phyloP scores from a whole-genome alignment of 768 basidiomycete genomes.

The Hirschioporus abietinus region DNA sequence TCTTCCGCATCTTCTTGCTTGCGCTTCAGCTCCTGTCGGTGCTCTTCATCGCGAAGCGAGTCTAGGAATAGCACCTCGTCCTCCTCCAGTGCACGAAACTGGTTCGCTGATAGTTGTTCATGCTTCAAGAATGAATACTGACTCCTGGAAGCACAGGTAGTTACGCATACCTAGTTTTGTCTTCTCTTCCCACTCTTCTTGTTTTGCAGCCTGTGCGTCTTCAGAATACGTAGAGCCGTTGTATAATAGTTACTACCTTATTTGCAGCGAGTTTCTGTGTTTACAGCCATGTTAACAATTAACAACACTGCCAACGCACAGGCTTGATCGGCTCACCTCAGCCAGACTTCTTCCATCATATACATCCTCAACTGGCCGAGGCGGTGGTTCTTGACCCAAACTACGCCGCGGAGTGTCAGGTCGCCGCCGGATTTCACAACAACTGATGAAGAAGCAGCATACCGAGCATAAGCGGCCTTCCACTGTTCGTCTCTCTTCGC shows the following conservation, averaged over 20 bases:
- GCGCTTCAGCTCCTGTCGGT: slow-evolving; percentile 70
- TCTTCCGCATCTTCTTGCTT: slow-evolving; percentile 76
- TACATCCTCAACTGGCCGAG: slow-evolving; percentile 65
- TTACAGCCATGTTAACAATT: neutral
- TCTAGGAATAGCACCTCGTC: slow-evolving; percentile 89
- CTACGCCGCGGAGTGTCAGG: slow-evolving; percentile 29
- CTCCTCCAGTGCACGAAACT: slow-evolving; percentile 85
- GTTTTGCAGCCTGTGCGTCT: slow-evolving; percentile 64
- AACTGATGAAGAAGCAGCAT: slow-evolving; percentile 5
- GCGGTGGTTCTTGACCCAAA: slow-evolving; percentile 81
- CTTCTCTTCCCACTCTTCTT: slow-evolving; percentile 92
- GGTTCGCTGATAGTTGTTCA: slow-evolving; percentile 52
- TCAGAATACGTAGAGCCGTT: slow-evolving; percentile 16
- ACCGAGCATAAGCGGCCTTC: slow-evolving; percentile 88
- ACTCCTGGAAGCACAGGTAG: slow-evolving; percentile 1
- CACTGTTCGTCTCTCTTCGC: slow-evolving; percentile 75
- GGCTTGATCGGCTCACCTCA: slow-evolving; percentile 53
- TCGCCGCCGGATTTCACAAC: neutral
- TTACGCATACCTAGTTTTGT: slow-evolving; percentile 56
- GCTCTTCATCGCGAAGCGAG: slow-evolving; percentile 69
- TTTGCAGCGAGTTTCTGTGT: slow-evolving; percentile 85
- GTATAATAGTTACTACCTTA: slow-evolving; percentile 44
- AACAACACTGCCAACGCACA: slow-evolving; percentile 5
- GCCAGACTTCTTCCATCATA: slow-evolving; percentile 85
- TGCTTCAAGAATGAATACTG: slow-evolving; percentile 7